A percentile compares a stretch with the other conserved stretches of the same genome.
phyloP scores from a whole-genome alignment of 2,329 filamentous ascomycete species.

The Cercospora zeina region DNA sequence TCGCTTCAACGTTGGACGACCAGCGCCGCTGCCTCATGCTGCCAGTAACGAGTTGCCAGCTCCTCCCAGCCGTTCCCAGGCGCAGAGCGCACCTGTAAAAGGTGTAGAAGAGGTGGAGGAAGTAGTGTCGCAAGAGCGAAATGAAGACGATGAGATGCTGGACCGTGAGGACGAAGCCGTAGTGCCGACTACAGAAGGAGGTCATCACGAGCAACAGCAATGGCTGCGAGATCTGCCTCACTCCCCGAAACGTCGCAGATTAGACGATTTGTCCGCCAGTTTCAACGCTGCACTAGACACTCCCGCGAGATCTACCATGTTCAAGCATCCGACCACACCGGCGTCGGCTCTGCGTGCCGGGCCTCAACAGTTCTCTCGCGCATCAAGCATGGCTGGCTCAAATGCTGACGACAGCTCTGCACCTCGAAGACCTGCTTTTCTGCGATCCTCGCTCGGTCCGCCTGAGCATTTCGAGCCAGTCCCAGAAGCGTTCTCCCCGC shows the following conservation, averaged over 20 bases:
- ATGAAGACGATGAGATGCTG: conserved; percentile 37
- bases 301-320: conserved; percentile 23
- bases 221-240: conserved; percentile 27
- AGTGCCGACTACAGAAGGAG: conserved; percentile 24
- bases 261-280: conserved; percentile 23
- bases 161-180: conserved; percentile 25
- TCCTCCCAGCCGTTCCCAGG: conserved; percentile 20
- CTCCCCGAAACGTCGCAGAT: conserved; percentile 37
- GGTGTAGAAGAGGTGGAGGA: conserved; percentile 36
- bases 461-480: conserved; percentile 43
- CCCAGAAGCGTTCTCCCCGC: conserved; percentile 57
- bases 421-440: conserved; percentile 42
- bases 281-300: conserved; percentile 15
- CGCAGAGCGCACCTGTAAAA: conserved; percentile 22
- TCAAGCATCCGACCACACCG: conserved; percentile 27
- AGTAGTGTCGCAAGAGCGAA: conserved; percentile 13
- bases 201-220: conserved; percentile 2
- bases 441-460: conserved; percentile 40
- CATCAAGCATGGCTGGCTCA: conserved; percentile 21
- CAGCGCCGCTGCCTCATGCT: conserved; percentile 1
- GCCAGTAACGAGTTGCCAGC: conserved; percentile 21
- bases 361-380: conserved; percentile 22
- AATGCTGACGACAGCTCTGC: conserved; percentile 11
- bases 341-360: conserved; percentile 21
- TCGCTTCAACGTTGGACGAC: conserved; percentile 29